These are phyloP conservation scores for Phaseolus lunatus DNA, from an alignment of 306 rosid genomes.

Conservation along the genomic window DNA sequence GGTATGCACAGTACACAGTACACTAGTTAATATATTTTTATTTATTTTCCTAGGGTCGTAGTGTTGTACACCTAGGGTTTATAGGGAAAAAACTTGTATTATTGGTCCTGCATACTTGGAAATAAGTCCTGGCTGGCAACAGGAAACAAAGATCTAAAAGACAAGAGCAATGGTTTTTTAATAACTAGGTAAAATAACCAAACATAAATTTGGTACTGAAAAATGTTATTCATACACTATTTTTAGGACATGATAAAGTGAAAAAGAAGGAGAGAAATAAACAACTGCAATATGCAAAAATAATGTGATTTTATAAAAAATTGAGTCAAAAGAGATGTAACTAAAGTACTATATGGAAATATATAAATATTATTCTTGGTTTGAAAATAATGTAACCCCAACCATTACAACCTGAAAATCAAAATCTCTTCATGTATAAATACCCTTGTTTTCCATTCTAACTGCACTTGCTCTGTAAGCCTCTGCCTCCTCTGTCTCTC, in stretches of 20 bases:
- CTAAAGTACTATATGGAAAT: not conserved
- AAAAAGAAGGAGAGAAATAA: not conserved
- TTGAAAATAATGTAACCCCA: not conserved
- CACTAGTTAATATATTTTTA: not conserved
- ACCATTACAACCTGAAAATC: not conserved
- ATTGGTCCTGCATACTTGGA: slow-evolving; percentile 21
- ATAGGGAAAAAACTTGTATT: not conserved
- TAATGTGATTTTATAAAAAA: not conserved
- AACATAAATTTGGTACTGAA: not conserved
- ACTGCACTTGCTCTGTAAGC: not conserved
- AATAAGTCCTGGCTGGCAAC: not conserved
- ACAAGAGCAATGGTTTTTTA: not conserved
- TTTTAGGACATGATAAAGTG: not conserved
- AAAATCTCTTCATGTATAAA: slow-evolving; percentile 31
- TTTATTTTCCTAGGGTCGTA: not conserved
- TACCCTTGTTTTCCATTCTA: not conserved
- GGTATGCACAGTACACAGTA: not conserved
- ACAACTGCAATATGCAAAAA: not conserved
- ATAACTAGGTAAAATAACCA: not conserved
- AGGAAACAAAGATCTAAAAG: not conserved
- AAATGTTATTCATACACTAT: not conserved
- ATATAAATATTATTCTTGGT: not conserved
- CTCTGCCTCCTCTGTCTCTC: slow-evolving; percentile 23
- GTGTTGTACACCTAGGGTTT: not conserved
- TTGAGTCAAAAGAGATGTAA: not conserved